phyloP scores from a whole-genome alignment of 202 grass and related monocot genomes.

The Elaeis oleifera region DNA sequence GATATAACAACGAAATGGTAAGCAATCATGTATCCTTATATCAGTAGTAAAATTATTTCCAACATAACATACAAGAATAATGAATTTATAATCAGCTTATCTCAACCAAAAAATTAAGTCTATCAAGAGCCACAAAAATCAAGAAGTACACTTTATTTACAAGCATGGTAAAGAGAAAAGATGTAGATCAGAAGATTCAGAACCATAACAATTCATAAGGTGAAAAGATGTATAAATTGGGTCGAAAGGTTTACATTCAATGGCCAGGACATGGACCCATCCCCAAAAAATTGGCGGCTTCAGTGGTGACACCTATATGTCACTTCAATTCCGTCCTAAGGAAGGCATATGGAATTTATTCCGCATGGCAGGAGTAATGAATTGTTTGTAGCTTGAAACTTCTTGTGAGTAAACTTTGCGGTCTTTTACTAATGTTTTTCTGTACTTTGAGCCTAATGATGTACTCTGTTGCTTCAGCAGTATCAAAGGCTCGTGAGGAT shows the following conservation, averaged over 20 bases:
- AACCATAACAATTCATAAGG: conserved; percentile 2
- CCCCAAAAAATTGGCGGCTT: background rate
- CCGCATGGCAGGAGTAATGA: background rate
- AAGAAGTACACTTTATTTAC: background rate
- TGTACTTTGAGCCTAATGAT: background rate
- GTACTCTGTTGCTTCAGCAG: background rate
- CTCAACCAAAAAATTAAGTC: background rate
- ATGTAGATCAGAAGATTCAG: background rate
- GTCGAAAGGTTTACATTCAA: conserved; percentile 1
- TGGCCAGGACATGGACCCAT: conserved; percentile 2
- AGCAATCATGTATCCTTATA: no score
- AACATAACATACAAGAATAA: background rate
- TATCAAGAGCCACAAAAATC: background rate
- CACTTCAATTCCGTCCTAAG: conserved; percentile 1
- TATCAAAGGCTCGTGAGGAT: conserved; percentile 3
- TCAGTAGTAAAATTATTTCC: no score
- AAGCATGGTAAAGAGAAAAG: background rate
- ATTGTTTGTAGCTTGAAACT: background rate
- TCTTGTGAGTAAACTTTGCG: background rate
- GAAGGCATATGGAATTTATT: conserved; percentile 1
- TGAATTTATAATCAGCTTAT: background rate
- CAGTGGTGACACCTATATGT: background rate
- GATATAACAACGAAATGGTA: no score
- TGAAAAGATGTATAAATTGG: background rate
- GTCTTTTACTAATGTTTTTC: background rate